These are phyloP conservation scores for Lathyrus aphaca DNA, from an alignment of 306 rosid species.

Conservation along the genomic window DNA sequence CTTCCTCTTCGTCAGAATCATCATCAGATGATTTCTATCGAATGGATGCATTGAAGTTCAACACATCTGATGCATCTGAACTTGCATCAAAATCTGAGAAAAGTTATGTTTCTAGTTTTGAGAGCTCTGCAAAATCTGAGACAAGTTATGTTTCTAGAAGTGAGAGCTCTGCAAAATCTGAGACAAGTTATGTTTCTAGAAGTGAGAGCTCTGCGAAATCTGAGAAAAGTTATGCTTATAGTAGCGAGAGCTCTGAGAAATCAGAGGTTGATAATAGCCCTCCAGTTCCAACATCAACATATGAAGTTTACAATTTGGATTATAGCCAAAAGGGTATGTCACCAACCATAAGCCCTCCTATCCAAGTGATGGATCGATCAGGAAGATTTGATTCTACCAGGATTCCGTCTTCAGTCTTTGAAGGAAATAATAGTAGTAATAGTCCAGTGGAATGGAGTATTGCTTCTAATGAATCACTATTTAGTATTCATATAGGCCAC, in stretches of 20 bases:
- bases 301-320: slow-evolving; percentile 33
- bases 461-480: slow-evolving; percentile 83
- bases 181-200: slow-evolving; percentile 36
- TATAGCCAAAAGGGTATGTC: slow-evolving; percentile 36
- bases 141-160: not conserved
- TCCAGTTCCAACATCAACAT: slow-evolving; percentile 38
- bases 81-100: slow-evolving; percentile 34
- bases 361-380: slow-evolving; percentile 74
- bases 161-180: slow-evolving; percentile 15
- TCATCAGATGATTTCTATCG: slow-evolving; percentile 38
- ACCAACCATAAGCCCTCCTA: slow-evolving; percentile 53
- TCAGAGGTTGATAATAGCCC: slow-evolving; percentile 37
- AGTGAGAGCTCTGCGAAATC: slow-evolving; percentile 4
- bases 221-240: slow-evolving; percentile 39
- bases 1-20: slow-evolving; percentile 46
- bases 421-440: slow-evolving; percentile 37
- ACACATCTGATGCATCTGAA: slow-evolving; percentile 13
- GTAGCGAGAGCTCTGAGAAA: slow-evolving; percentile 33
- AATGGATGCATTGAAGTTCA: slow-evolving; percentile 24
- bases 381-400: slow-evolving; percentile 57
- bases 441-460: slow-evolving; percentile 74
- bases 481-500: slow-evolving; percentile 76
- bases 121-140: slow-evolving; percentile 43
- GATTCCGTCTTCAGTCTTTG: slow-evolving; percentile 73
- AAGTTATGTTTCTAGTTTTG: slow-evolving; percentile 36